Conservation (phyloP, 1,139 yeast species). For the Pneumocystis jirovecii region DNA sequence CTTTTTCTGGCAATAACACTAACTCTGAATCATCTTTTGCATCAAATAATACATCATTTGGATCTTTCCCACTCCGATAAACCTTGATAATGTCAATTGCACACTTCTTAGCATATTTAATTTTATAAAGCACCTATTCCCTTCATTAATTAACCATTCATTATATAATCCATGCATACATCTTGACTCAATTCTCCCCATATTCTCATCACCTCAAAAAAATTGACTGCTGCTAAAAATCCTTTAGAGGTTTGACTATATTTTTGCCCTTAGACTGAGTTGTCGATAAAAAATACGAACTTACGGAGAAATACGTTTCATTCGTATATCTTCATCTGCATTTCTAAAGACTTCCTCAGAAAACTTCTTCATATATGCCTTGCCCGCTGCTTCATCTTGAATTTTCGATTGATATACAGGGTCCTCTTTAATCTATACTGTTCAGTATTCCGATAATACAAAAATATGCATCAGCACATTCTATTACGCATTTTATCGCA, state of each 20-base stretch:
- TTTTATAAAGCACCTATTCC: slow-evolving; percentile 25
- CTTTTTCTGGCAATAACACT: slow-evolving; percentile 5
- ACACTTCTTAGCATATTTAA: slow-evolving; percentile 44
- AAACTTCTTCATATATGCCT: slow-evolving; percentile 46
- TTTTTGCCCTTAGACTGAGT: neutral
- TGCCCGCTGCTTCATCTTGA: slow-evolving; percentile 41
- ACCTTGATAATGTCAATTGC: slow-evolving; percentile 41
- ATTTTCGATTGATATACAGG: slow-evolving; percentile 34
- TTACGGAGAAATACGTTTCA: slow-evolving; percentile 18
- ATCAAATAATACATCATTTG: slow-evolving; percentile 27
- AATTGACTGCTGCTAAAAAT: slow-evolving; percentile 37
- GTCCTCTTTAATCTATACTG: slow-evolving; percentile 13
- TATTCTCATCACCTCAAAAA: slow-evolving; percentile 33
- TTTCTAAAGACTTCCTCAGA: slow-evolving; percentile 46
- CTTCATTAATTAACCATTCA: slow-evolving; percentile 11
- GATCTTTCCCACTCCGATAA: slow-evolving; percentile 34
- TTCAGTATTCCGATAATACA: neutral
- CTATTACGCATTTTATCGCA: neutral
- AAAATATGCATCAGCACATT: neutral
- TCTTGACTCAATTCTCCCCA: slow-evolving; percentile 20
- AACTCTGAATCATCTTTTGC: slow-evolving; percentile 9
- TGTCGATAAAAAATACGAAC: neutral
- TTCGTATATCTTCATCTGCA: slow-evolving; percentile 32
- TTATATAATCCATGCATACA: slow-evolving; percentile 20
- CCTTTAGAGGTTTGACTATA: slow-evolving; percentile 30